A percentile compares a stretch with the other conserved stretches of the same genome.
These are phyloP conservation scores for Prasinococcaceae sp. DNA, from an alignment of 139 green algal genomes.

Conservation along the genomic window DNA sequence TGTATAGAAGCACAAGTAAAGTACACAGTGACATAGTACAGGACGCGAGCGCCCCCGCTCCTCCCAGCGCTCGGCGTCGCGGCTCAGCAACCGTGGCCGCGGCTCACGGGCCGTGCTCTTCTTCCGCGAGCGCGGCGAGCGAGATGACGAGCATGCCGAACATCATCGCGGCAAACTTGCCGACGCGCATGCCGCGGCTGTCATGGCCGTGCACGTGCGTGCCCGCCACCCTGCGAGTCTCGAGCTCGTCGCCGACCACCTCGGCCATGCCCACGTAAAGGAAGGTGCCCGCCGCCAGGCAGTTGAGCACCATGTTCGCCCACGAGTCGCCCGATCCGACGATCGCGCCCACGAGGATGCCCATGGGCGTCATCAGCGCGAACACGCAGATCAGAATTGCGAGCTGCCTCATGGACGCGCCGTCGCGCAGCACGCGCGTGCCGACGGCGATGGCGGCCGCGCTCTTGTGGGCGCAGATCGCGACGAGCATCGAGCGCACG, in stretches of 20 bases:
- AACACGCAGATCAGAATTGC: constrained; percentile 1
- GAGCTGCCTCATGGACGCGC: not conserved
- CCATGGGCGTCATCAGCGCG: constrained; percentile 1
- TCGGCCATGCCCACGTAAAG: constrained; percentile 8
- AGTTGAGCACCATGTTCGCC: not conserved
- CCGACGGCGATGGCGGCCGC: constrained; percentile 11
- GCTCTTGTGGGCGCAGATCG: constrained; percentile 4
- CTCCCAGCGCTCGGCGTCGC: no score
- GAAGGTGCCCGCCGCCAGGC: constrained; percentile 6
- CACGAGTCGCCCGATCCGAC: not conserved
- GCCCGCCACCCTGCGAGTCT: no score
- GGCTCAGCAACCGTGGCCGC: no score
- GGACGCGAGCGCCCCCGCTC: no score
- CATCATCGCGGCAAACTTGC: no score
- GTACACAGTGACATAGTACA: no score
- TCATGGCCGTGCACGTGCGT: no score
- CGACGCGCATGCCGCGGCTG: no score
- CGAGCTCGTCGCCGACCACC: constrained; percentile 3
- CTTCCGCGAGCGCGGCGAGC: no score
- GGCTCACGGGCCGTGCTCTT: no score
- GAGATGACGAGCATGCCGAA: no score
- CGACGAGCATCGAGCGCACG: constrained; percentile 3
- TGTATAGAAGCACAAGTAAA: no score
- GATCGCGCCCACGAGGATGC: constrained; percentile 5
- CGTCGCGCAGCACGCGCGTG: not conserved